These are phyloP conservation scores for Hortiboletus campestris DNA, from an alignment of 768 basidiomycete species.

Conservation along the genomic window DNA sequence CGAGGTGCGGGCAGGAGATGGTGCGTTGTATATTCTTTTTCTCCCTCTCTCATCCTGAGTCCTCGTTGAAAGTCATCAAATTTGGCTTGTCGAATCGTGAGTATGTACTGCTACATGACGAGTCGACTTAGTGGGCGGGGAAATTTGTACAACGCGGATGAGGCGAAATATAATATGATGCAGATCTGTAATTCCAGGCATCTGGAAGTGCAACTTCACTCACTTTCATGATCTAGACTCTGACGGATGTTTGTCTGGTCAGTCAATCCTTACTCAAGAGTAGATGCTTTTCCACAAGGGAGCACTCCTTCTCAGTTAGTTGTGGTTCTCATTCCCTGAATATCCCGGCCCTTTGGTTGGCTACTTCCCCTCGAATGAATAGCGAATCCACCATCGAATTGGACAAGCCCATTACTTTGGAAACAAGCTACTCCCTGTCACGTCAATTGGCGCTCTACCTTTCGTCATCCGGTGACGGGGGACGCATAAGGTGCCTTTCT, in stretches of 20 bases:
- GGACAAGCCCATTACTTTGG: neutral
- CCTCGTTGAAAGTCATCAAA: constrained; percentile 62
- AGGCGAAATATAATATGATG: neutral
- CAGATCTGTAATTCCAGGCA: neutral
- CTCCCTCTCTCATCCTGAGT: constrained; percentile 7
- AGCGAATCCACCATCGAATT: neutral
- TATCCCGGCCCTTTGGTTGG: neutral
- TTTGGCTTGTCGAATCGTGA: constrained; percentile 80
- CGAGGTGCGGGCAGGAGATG: constrained; percentile 76
- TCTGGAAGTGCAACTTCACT: neutral
- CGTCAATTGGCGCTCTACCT: neutral
- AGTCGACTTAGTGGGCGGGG: constrained; percentile 43
- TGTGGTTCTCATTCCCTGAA: neutral
- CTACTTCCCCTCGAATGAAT: neutral
- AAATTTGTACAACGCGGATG: neutral
- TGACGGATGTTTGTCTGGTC: neutral
- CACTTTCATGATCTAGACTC: neutral
- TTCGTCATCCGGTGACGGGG: neutral
- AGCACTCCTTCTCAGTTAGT: neutral
- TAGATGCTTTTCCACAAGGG: neutral
- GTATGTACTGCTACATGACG: constrained; percentile 85
- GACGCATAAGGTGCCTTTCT: neutral
- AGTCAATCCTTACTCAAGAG: neutral
- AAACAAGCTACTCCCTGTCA: neutral
- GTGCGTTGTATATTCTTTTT: constrained; percentile 41